Percentiles rank a stretch among this genome's conserved stretches.
Evolutionary conservation across 441 rosid species (phyloP).

Genomic region (Mallotus japonicus): DNA sequence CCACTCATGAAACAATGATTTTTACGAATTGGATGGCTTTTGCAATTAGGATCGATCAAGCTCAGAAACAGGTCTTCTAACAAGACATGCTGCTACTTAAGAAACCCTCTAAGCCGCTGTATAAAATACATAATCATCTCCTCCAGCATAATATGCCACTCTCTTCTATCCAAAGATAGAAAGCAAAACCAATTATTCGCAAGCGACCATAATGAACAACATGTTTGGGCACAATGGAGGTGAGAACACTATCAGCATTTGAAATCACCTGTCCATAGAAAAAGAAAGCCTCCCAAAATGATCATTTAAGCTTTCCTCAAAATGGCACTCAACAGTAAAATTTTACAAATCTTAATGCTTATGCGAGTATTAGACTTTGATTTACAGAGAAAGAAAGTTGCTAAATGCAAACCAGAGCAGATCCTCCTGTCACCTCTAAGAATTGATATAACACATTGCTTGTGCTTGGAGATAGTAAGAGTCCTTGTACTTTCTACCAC

Average conservation of each 20-base stretch:
- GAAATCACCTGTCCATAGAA: neutral
- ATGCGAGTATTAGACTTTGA: neutral
- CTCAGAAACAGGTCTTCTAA: neutral
- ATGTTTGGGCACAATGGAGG: neutral
- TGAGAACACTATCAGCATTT: neutral
- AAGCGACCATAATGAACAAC: neutral
- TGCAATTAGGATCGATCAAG: too few species aligned
- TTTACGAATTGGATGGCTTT: neutral
- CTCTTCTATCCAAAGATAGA: neutral
- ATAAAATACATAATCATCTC: neutral
- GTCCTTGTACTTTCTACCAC: conserved; percentile 85
- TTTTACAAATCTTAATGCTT: neutral
- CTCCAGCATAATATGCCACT: neutral
- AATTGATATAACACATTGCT: conserved; percentile 76
- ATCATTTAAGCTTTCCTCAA: neutral
- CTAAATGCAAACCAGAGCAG: neutral
- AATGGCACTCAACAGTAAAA: neutral
- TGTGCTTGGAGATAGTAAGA: conserved; percentile 83
- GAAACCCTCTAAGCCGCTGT: neutral
- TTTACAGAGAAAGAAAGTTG: neutral
- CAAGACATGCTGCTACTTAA: neutral
- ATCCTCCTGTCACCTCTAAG: conserved; percentile 25
- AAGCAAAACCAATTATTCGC: neutral
- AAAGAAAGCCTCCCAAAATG: neutral
- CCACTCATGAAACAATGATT: neutral